phyloP scores from a whole-genome alignment of 2,329 filamentous ascomycete species.

The Fusarium sp. region DNA sequence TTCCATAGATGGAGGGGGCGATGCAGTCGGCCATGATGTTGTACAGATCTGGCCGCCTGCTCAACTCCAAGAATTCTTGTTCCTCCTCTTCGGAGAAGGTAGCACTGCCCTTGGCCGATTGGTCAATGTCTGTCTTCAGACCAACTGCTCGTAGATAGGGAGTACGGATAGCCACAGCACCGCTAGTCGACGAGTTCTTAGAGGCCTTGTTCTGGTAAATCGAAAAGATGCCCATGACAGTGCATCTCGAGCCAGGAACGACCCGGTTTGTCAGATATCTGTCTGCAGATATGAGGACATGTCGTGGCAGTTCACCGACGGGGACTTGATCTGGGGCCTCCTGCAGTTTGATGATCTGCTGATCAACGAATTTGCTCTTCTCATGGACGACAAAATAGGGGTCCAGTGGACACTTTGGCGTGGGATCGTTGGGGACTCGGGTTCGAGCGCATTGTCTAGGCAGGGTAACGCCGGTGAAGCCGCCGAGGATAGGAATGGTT shows the following conservation, averaged over 20 bases:
- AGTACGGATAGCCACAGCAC: constrained; percentile 93
- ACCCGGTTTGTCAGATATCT: constrained; percentile 95
- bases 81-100: constrained; percentile 95
- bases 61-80: constrained; percentile 94
- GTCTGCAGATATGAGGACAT: constrained; percentile 97
- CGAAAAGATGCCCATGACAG: constrained; percentile 96
- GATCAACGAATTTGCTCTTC: constrained; percentile 93
- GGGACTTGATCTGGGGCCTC: constrained; percentile 98
- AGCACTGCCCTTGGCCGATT: constrained; percentile 85
- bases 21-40: constrained; percentile 91
- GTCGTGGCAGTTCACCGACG: constrained; percentile 92
- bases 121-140: constrained; percentile 89
- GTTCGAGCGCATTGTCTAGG: constrained; percentile 80
- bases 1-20: constrained; percentile 97
- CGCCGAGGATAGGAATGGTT: constrained; percentile 79
- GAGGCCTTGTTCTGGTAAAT: constrained; percentile 95
- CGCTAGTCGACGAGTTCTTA: constrained; percentile 78
- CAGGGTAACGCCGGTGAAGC: constrained; percentile 88
- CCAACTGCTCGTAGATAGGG: constrained; percentile 94
- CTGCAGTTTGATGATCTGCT: constrained; percentile 97
- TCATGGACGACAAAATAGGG: constrained; percentile 97
- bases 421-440: constrained; percentile 73
- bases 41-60: constrained; percentile 91
- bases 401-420: constrained; percentile 87
- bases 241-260: constrained; percentile 93